phyloP scores from a whole-genome alignment of 2,329 filamentous ascomycete genomes.

The Triangularia setosa region DNA sequence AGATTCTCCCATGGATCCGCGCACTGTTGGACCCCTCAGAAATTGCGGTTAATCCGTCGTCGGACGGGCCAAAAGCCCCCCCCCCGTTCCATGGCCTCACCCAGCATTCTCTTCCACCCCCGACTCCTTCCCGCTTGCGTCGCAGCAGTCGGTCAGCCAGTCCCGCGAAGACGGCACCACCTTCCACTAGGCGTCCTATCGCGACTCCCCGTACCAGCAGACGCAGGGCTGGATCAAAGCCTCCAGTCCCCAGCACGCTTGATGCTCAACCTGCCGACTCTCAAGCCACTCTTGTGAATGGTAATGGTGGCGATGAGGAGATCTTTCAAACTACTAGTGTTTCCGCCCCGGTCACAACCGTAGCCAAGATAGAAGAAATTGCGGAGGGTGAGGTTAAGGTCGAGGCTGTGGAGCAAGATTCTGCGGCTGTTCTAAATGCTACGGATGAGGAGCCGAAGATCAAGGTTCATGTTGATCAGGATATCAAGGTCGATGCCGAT shows the following conservation, averaged over 20 bases:
- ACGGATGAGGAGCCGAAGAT: slow-evolving; percentile 57
- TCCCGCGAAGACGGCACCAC: slow-evolving; percentile 43
- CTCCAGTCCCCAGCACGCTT: slow-evolving; percentile 28
- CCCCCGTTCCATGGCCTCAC: slow-evolving; percentile 62
- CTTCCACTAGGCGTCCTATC: slow-evolving; percentile 37
- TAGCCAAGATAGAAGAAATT: slow-evolving; percentile 32
- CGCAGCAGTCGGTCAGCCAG: slow-evolving; percentile 56
- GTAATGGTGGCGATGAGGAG: slow-evolving; percentile 24
- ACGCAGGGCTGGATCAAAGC: slow-evolving; percentile 40
- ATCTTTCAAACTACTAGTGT: not conserved
- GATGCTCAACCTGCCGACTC: slow-evolving; percentile 27
- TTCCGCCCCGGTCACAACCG: slow-evolving; percentile 19
- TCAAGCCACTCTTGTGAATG: slow-evolving; percentile 28
- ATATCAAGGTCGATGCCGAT: slow-evolving; percentile 49
- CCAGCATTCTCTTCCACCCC: slow-evolving; percentile 44
- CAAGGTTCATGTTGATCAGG: slow-evolving; percentile 66
- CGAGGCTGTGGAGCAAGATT: slow-evolving; percentile 49
- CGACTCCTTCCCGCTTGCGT: slow-evolving; percentile 45
- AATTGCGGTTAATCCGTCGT: slow-evolving; percentile 61
- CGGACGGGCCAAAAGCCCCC: slow-evolving; percentile 63
- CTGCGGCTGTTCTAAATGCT: slow-evolving; percentile 45
- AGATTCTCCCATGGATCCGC: slow-evolving; percentile 79
- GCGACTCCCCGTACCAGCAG: slow-evolving; percentile 57
- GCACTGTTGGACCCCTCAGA: slow-evolving; percentile 88
- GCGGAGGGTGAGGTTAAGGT: slow-evolving; percentile 34